These are phyloP conservation scores for Amanita inopinata DNA, from an alignment of 768 basidiomycete genomes.

Conservation along the genomic window DNA sequence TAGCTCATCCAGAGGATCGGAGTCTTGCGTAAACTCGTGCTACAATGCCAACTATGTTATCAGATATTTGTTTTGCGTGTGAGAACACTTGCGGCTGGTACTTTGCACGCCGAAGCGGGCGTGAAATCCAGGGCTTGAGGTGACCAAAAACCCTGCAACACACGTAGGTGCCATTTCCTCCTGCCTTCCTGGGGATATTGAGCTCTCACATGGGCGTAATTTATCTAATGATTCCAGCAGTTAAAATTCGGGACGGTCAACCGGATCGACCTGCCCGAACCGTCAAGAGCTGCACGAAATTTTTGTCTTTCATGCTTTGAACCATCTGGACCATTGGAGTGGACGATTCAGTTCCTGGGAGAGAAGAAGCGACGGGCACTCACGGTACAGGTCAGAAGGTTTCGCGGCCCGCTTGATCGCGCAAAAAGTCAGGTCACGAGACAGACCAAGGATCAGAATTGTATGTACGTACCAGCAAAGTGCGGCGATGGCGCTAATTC, in stretches of 20 bases:
- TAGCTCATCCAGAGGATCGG: conserved; percentile 45
- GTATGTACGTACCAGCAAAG: not conserved
- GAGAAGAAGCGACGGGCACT: not conserved
- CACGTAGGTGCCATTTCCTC: conserved; percentile 43
- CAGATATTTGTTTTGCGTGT: not conserved
- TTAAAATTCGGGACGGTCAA: conserved; percentile 3
- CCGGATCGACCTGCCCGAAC: conserved; percentile 5
- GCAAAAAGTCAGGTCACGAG: not conserved
- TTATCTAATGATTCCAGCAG: conserved; percentile 21
- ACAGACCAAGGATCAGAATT: no score
- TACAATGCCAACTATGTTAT: conserved; percentile 3
- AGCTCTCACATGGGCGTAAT: conserved; percentile 35
- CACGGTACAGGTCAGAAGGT: not conserved
- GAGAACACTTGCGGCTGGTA: not conserved
- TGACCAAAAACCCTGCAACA: conserved; percentile 42
- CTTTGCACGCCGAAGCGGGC: not conserved
- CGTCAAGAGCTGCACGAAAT: conserved; percentile 2
- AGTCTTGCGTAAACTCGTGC: conserved; percentile 26
- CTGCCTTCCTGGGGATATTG: conserved; percentile 44
- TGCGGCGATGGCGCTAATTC: no score
- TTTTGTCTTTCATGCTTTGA: not conserved
- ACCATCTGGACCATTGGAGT: conserved; percentile 1
- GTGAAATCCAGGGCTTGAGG: not conserved
- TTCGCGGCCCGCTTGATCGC: not conserved
- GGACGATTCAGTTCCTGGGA: not conserved